Conservation (phyloP, 2,329 filamentous ascomycete species). For the Fusarium sp. region DNA sequence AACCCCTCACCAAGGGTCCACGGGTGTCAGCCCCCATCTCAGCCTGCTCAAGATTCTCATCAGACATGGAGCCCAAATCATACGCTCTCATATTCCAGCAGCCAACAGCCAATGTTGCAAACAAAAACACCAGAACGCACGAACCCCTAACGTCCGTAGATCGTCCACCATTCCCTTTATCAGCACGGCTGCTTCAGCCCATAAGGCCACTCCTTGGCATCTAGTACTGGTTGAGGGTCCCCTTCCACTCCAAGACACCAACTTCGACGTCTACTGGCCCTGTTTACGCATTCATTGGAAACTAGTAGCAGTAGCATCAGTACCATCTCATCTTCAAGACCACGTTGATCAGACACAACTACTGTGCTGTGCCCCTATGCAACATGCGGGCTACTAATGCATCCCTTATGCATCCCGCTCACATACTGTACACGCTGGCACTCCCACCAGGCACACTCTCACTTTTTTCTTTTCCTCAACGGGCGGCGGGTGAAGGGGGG, state of each 20-base stretch:
- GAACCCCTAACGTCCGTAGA: conserved; percentile 4
- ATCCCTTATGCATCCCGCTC: conserved; percentile 9
- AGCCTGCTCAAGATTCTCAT: conserved; percentile 9
- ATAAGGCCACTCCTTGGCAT: conserved; percentile 11
- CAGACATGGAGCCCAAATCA: neutral
- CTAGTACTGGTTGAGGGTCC: neutral
- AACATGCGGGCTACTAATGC: neutral
- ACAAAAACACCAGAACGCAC: neutral
- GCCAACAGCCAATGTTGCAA: no score
- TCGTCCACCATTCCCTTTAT: conserved; percentile 7
- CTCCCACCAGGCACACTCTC: neutral
- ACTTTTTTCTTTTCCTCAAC: conserved; percentile 23
- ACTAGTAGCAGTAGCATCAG: no score
- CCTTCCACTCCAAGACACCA: no score
- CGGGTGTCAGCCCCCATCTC: conserved; percentile 33
- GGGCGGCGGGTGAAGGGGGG: conserved; percentile 5
- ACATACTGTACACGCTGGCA: neutral
- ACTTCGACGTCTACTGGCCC: neutral
- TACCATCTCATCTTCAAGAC: neutral
- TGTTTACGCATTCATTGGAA: neutral
- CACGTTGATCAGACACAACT: neutral
- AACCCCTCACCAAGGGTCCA: conserved; percentile 27
- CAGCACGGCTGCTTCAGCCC: conserved; percentile 7
- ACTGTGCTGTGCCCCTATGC: neutral
- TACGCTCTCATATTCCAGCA: no score